These are phyloP conservation scores for Spiraea crenata DNA, from an alignment of 331 rosid genomes.

Conservation along the genomic window DNA sequence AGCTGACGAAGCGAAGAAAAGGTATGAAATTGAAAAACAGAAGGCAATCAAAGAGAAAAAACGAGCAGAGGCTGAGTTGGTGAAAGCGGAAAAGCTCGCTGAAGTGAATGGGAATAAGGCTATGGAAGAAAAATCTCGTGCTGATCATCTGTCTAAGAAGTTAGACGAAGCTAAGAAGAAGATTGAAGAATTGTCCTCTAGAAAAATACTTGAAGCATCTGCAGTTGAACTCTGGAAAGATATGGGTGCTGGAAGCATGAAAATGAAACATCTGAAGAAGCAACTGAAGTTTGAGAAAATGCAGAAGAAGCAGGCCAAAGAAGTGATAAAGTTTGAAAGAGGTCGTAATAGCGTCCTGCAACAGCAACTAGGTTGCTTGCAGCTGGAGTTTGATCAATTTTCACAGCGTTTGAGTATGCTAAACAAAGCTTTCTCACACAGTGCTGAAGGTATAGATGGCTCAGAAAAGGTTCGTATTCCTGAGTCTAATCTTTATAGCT, in stretches of 20 bases:
- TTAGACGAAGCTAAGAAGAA: conserved; percentile 44
- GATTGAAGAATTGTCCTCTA: conserved; percentile 45
- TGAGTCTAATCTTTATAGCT: conserved; percentile 14
- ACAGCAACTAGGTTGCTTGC: conserved; percentile 54
- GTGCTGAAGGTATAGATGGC: conserved; percentile 37
- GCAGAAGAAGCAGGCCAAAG: conserved; percentile 48
- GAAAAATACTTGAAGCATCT: conserved; percentile 41
- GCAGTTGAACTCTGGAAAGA: conserved; percentile 28
- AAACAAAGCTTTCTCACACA: conserved; percentile 40
- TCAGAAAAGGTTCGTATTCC: conserved; percentile 60
- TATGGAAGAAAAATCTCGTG: conserved; percentile 48
- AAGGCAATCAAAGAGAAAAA: conserved; percentile 39
- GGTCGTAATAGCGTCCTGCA: conserved; percentile 37
- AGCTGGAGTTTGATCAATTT: conserved; percentile 54
- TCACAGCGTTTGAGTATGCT: conserved; percentile 56
- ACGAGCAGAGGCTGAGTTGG: conserved; percentile 41
- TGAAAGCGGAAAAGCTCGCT: conserved; percentile 39
- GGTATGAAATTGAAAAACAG: conserved; percentile 47
- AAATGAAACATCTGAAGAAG: conserved; percentile 58
- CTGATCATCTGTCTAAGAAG: conserved; percentile 52
- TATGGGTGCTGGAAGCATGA: conserved; percentile 33
- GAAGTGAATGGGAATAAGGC: conserved; percentile 57
- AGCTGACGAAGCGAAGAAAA: conserved; percentile 45
- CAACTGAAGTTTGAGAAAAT: conserved; percentile 60
- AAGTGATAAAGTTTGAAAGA: conserved; percentile 60